Base-by-base conservation (phyloP, 768 basidiomycete genomes). In the Psilocybe tampanensis region DNA sequence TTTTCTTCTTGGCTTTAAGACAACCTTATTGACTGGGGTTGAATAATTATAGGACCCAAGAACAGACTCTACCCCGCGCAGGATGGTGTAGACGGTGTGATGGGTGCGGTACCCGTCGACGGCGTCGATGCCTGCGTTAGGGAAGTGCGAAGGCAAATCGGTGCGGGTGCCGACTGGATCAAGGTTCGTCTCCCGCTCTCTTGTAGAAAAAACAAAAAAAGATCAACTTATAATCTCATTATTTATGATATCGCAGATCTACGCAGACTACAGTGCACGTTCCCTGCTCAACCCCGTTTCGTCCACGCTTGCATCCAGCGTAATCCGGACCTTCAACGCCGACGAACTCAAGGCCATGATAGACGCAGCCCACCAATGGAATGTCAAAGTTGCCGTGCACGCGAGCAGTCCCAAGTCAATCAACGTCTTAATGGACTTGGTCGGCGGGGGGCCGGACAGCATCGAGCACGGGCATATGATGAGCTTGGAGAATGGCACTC, bases 121-220 rank as follows among this genome's bases (percentile, higher is more conserved):
- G 87, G 86, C 1, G 69, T 76, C 21, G 80, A 79, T 29, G 83
- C 75, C 32, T 85, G 86, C 61, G 65, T 80, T 39, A 76, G 75
- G 56, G 85, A 80, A 12, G 83, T 86, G 5, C 74, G 86, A 23
- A 76, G 75, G 56, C 87, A 88, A 60, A 77, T 88, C 53, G 86
- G 86, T 26, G 80, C 83, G 12, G 85, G 85, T 7, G 82, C 86
- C 3, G 87, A 88, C 68, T 86, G 82, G 82, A 84, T 89, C 60
- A 87, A 88, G 78, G 82, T 83, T 5, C 56, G 21, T 47, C 44
- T 52, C n/a, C n/a, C n/a, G n/a, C n/a, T n/a, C n/a, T n/a, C n/a
- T n/a, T n/a, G n/a, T n/a, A n/a, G n/a, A n/a, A n/a, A n/a, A n/a
- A n/a, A n/a, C n/a, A n/a, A n/a, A n/a, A n/a, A n/a, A n/a, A n/a